Evolutionary conservation across 306 rosid genomes (phyloP).

Genomic region (Prunus padus): DNA sequence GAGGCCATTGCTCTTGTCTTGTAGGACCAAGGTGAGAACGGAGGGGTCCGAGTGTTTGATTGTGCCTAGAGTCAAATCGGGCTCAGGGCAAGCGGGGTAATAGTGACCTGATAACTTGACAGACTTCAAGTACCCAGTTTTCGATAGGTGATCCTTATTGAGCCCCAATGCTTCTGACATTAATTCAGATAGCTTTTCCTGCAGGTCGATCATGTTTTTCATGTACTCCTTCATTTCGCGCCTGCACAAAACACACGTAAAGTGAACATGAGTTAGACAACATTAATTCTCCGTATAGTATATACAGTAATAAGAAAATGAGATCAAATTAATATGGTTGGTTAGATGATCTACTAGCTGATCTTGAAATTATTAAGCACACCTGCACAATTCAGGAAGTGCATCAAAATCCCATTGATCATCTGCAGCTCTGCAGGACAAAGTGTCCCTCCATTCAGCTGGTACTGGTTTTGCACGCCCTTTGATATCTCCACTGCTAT

Average conservation of each 20-base stretch:
- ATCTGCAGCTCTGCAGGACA: slow-evolving; percentile 1
- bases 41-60: background rate
- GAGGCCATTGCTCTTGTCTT: slow-evolving; percentile 9
- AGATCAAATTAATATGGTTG: background rate
- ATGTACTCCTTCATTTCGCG: background rate
- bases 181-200: background rate
- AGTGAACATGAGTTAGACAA: background rate
- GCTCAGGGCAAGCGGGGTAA: slow-evolving; percentile 57
- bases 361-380: background rate
- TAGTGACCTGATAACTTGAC: slow-evolving; percentile 43
- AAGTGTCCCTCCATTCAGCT: slow-evolving; percentile 21
- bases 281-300: background rate
- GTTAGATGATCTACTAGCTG: background rate
- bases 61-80: slow-evolving; percentile 39
- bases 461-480: slow-evolving; percentile 15
- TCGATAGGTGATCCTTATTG: slow-evolving; percentile 20
- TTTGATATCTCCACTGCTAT: slow-evolving; percentile 43
- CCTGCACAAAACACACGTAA: background rate
- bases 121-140: slow-evolving; percentile 30
- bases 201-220: background rate
- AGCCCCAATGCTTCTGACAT: slow-evolving; percentile 35
- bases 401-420: background rate
- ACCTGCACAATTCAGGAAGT: slow-evolving; percentile 19
- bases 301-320: background rate
- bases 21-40: background rate